These are phyloP conservation scores for Amauroascus verrucosus DNA, from an alignment of 2,329 filamentous ascomycete species.

Conservation along the genomic window DNA sequence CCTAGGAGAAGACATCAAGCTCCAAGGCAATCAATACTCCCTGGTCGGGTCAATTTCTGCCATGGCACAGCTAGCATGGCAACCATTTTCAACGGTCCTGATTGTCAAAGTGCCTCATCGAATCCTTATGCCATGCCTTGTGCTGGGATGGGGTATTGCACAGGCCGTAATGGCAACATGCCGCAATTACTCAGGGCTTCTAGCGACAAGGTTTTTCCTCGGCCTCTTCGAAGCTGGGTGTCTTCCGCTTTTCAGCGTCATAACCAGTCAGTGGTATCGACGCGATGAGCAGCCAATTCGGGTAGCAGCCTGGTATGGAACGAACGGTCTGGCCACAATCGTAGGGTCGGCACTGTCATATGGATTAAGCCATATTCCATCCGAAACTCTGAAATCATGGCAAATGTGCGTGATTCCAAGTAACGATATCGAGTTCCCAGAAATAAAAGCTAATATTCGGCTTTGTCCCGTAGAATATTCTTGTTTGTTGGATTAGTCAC, in stretches of 20 bases:
- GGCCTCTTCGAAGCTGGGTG: conserved; percentile 46
- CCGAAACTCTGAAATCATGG: conserved; percentile 38
- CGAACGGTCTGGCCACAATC: conserved; percentile 50
- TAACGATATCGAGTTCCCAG: too few species aligned
- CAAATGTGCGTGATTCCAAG: conserved; percentile 34
- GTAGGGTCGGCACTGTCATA: conserved; percentile 48
- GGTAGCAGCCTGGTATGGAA: conserved; percentile 57
- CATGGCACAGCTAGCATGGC: conserved; percentile 52
- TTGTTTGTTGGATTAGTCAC: conserved; percentile 54
- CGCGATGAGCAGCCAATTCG: conserved; percentile 52
- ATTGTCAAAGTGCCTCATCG: conserved; percentile 53
- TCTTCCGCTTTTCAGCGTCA: conserved; percentile 37
- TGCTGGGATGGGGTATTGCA: conserved; percentile 42
- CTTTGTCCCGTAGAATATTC: conserved; percentile 40
- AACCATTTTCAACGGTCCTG: conserved; percentile 49
- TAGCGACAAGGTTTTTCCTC: conserved; percentile 44
- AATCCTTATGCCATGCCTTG: conserved; percentile 45
- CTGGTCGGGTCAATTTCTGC: conserved; percentile 48
- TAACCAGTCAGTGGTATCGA: conserved; percentile 40
- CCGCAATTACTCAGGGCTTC: conserved; percentile 38
- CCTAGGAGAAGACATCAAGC: conserved; percentile 40
- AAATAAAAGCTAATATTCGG: background rate
- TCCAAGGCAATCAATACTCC: conserved; percentile 48
- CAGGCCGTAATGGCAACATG: conserved; percentile 41
- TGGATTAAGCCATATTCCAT: conserved; percentile 46